Evolutionary conservation across 345 rosid species (phyloP), one percentile per base, ranked within the genome.

Genomic region (Eucalyptus curtisii): DNA sequence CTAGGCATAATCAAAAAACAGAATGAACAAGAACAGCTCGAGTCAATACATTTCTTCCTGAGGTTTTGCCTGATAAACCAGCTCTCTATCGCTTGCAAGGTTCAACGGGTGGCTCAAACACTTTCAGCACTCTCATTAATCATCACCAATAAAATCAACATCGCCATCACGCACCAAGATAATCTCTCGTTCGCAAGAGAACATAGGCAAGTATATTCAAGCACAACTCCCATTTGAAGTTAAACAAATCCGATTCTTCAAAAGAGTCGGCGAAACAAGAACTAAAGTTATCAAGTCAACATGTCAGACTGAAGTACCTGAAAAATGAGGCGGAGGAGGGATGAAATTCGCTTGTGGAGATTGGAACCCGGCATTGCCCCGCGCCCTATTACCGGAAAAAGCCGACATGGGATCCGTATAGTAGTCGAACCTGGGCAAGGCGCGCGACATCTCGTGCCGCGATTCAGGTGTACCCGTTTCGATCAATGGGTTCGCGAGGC

Each of bases 351-450:
- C 87, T 68, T 91, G 94, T 57, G 87, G 85, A 88, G 89, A 79
- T 49, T 82, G 92, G 89, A 82, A 88, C 85, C 79, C 90, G 49
- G 87, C 86, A 55, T 90, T 89, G 89, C 64, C 90, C 90, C 92
- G 92, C 87, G 66, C 91, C 91, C 90, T 94, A 92, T 92, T 90
- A 88, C 93, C 93, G 90, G 98, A 95, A 88, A 93, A 96, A 85
- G 99, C 97, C 14, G 97, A 91, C 95, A 93, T 93, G 10, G 99
- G 97, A 48, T 97, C 95, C 1, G 97, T 96, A 89, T 96, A 96
- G 89, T 90, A 96, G 92, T 95, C 98, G 87, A 96, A 97, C 90
- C 96, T 93, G 47, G 66, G 45, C 61, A 91, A 66, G 47, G 89
- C 92, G 87, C n/a, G 68, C 3, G 91, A 79, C n/a, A 81, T 92